Base-by-base conservation (phyloP, 805 yeast genomes). In the Tanozyma kutaoensis region DNA sequence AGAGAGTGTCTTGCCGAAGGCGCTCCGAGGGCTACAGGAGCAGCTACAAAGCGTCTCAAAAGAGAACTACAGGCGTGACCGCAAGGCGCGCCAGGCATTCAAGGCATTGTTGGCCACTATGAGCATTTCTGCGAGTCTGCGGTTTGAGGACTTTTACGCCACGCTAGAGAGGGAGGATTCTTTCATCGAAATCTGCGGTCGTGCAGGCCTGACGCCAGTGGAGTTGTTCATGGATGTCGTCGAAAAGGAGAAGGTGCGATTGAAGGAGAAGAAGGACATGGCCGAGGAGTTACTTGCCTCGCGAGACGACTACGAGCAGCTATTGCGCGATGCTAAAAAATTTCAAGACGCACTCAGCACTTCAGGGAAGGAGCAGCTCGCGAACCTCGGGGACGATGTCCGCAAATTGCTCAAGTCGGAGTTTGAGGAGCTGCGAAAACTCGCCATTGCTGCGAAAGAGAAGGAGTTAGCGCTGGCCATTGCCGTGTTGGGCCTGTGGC, bases 191-290 rank as follows among this genome's bases (percentile, higher is more conserved):
- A 35, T 84, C 20, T 60, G 84, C 30, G 94, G 93, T 0, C 62
- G 85, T 28, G 59, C 67, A 24, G 94, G 95, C 0, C 82, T 95
- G 0, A 64, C 73, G 1, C 77, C 94, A 1, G 42, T 75, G 23
- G 93, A 84, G 35, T 49, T 80, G 22, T 84, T 77, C 45, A 67
- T 81, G 69, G 94, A 85, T 45, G 40, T 66, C 0, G 62, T 77
- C 3, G 85, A 77, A 37, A 75, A 69, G 30, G 72, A 70, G 38
- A 61, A 65, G 19, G 66, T 72, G 28, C 41, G 59, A 2, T 43
- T 79, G 24, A 66, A 63, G 32, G 70, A 73, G 14, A 70, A 72
- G 42, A 68, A 68, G 28, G 81, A 75, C 27, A 48, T 76, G 23
- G 66, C 73, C 1, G 66, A 67, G 27, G 73, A 66, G 35, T 46